Conservation (phyloP, 192 early-diverging fungal species). For the Mortierella claussenii region DNA sequence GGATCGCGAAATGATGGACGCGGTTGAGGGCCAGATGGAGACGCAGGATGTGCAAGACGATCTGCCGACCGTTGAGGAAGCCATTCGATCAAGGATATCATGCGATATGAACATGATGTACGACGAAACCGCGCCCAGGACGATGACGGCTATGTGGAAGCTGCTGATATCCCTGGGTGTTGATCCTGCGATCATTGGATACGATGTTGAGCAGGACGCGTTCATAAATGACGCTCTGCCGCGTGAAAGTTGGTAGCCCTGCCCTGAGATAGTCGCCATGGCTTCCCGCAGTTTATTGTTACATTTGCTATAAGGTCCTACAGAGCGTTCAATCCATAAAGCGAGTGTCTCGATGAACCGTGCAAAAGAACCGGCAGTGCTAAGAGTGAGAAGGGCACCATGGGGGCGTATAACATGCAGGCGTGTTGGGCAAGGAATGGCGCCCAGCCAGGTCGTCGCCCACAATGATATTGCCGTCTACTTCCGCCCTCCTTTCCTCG, state of each 20-base stretch:
- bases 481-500: no score
- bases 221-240: slow-evolving; percentile 11
- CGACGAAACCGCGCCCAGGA: neutral
- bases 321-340: no score
- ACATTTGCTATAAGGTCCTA: no score
- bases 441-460: no score
- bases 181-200: slow-evolving; percentile 26
- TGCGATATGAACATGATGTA: neutral
- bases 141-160: slow-evolving; percentile 30
- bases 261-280: no score
- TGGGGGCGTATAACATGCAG: no score
- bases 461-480: no score
- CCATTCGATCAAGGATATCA: slow-evolving; percentile 1
- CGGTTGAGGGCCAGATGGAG: slow-evolving; percentile 26
- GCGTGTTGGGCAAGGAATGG: no score
- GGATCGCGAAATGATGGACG: neutral
- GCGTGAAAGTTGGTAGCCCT: neutral
- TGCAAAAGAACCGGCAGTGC: no score
- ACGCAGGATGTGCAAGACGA: slow-evolving; percentile 31
- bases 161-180: slow-evolving; percentile 21
- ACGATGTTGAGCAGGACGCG: slow-evolving; percentile 32
- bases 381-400: no score
- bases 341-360: no score
- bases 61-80: slow-evolving; percentile 42
- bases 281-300: no score